Evolutionary conservation across 257 asterid species (phyloP), one percentile per base, ranked within the genome.

Genomic region (Solanum medicagineum): DNA sequence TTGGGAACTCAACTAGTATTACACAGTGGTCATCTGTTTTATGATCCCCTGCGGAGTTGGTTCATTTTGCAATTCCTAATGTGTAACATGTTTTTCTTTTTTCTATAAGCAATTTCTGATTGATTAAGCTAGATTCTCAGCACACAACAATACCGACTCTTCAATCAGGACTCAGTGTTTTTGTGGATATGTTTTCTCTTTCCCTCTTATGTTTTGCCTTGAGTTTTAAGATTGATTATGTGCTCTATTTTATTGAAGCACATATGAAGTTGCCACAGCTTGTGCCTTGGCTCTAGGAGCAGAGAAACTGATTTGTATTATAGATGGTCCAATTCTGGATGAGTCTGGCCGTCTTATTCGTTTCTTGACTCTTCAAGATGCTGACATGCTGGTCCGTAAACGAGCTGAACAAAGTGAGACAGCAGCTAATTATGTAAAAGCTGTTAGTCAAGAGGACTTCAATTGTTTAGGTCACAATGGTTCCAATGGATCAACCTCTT

Each of bases 231-330:
- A 68, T 22, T 84, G 80, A 51, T 6, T 7, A 32, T 22, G 81
- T 53, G 26, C 54, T 40, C 54, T 69, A 53, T 45, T 49, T 69
- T 62, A n/a, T 84, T 84, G 90, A 93, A 96, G 98, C 92, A 91
- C 98, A 42, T 96, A 96, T 88, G 99, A 96, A 90, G 99, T 94
- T 40, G 98, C 99, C 53, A 94, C 99, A 86, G 98, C 99, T 45
- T 94, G 99, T 91, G 98, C 98, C 77, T 86, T 94, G 89, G 95
- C 99, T 91, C 96, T 96, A 86, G 95, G 94, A 83, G 96, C 98
- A 15, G 97, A 96, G 91, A 96, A 96, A 89, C 94, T 94, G 84
- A 92, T 94, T 65, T 93, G 97, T 90, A 90, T 96, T 80, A 94
- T 96, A 81, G 98, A 96, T 85, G 99, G 99, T 59, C 98, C 98